Percentiles rank a stretch among this genome's conserved stretches.
Conservation (phyloP, 768 basidiomycete genomes). For the Mrakia blollopis region DNA sequence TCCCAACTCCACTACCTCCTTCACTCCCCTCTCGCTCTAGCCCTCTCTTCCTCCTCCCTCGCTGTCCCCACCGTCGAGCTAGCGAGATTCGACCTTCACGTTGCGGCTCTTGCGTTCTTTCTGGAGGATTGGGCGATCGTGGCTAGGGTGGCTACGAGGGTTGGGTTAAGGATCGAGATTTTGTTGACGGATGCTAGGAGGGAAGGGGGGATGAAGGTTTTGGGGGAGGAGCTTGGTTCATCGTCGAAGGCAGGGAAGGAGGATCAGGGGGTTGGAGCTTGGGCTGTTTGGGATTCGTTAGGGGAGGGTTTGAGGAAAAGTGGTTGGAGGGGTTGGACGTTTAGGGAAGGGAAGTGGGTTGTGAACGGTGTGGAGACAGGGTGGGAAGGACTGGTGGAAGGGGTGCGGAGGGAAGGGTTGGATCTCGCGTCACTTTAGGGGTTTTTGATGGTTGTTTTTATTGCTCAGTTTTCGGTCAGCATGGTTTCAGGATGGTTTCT, state of each 20-base stretch:
- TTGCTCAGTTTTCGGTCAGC: too few species aligned
- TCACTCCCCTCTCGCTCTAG: neutral
- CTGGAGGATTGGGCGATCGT: neutral
- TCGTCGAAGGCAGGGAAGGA: neutral
- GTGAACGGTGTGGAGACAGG: neutral
- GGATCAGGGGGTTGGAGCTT: neutral
- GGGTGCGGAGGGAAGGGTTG: neutral
- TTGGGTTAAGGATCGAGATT: conserved; percentile 5
- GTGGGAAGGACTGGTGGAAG: neutral
- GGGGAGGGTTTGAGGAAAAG: neutral
- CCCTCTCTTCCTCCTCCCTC: conserved; percentile 4
- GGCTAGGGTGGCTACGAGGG: neutral
- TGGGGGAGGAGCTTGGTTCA: neutral
- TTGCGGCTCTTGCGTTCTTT: neutral
- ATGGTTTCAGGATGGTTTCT: too few species aligned
- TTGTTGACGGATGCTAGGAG: neutral
- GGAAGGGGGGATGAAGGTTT: too few species aligned
- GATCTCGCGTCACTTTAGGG: too few species aligned
- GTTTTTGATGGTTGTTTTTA: neutral
- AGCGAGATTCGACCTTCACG: neutral
- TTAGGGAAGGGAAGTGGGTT: neutral
- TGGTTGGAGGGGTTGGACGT: conserved; percentile 3
- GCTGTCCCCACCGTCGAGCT: neutral
- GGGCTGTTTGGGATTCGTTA: neutral
- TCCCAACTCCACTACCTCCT: neutral